Percentiles rank a stretch among this genome's conserved stretches.
Evolutionary conservation across 179 eudicot genomes (phyloP).

Genomic region (Patellifolia procumbens): DNA sequence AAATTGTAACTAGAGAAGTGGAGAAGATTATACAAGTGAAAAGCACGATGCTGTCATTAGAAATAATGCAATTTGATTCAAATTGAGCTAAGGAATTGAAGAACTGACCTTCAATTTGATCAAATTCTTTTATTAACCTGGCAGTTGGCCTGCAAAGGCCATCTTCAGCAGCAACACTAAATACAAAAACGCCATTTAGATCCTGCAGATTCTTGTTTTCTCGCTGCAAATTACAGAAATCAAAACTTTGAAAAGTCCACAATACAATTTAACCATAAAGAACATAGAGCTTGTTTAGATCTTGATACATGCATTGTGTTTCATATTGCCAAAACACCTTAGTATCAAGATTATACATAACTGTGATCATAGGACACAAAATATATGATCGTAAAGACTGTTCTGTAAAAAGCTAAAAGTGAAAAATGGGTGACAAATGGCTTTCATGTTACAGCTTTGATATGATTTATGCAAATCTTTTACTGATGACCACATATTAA

Average conservation of each 20-base stretch:
- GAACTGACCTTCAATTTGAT: slow-evolving; percentile 62
- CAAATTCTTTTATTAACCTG: slow-evolving; percentile 83
- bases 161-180: slow-evolving; percentile 75
- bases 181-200: slow-evolving; percentile 71
- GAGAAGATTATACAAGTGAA: not conserved
- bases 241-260: not conserved
- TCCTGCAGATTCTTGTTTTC: slow-evolving; percentile 95
- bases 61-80: no score
- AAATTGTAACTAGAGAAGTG: not conserved
- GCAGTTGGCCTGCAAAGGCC: slow-evolving; percentile 86
- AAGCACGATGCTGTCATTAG: not conserved
- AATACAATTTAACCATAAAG: not conserved
- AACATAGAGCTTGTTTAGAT: not conserved
- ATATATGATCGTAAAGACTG: not conserved
- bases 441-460: not conserved
- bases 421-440: no score
- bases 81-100: not conserved
- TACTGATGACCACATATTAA: not conserved
- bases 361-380: not conserved
- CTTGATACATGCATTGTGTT: not conserved
- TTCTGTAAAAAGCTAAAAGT: not conserved
- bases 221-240: slow-evolving; percentile 52
- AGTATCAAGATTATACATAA: not conserved
- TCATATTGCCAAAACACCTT: not conserved
- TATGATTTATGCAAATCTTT: not conserved